phyloP scores from a whole-genome alignment of 1,284 basidiomycete species.

The Sporisorium exsertum region DNA sequence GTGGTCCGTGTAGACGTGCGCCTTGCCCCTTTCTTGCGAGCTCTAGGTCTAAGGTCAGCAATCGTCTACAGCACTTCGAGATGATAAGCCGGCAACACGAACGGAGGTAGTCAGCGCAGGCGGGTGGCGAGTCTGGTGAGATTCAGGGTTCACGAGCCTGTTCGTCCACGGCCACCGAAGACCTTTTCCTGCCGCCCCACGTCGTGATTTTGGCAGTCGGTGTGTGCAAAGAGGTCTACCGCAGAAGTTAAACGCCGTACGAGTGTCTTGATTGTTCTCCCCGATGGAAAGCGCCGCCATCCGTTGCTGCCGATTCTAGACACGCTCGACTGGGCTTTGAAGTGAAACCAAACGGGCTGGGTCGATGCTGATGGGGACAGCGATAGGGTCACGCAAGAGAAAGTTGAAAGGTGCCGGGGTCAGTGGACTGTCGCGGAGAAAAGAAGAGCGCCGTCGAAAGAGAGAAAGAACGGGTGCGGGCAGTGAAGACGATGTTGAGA shows the following conservation, averaged over 20 bases:
- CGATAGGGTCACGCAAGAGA: neutral
- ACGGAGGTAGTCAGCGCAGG: neutral
- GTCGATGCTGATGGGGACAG: neutral
- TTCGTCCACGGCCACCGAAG: neutral
- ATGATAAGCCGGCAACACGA: neutral
- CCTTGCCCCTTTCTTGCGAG: constrained; percentile 18
- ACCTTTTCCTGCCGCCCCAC: too few species aligned
- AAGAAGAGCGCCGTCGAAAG: too few species aligned
- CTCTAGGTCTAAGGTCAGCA: constrained; percentile 32
- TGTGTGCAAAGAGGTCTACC: too few species aligned
- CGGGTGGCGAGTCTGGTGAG: neutral
- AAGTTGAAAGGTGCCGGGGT: neutral
- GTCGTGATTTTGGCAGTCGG: too few species aligned
- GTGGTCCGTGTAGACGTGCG: constrained; percentile 24
- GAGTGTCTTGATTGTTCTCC: too few species aligned
- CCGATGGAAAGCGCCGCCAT: too few species aligned
- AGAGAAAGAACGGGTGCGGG: neutral
- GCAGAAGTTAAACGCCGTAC: neutral
- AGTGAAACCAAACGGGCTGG: neutral
- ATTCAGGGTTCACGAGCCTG: neutral
- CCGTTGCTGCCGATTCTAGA: neutral
- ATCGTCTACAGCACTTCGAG: constrained; percentile 17
- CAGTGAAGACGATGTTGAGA: neutral
- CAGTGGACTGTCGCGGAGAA: neutral
- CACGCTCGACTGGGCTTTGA: neutral